Evolutionary conservation across 371 early-diverging fungal genomes (phyloP).

Genomic region (Syncephalastrum sp.): DNA sequence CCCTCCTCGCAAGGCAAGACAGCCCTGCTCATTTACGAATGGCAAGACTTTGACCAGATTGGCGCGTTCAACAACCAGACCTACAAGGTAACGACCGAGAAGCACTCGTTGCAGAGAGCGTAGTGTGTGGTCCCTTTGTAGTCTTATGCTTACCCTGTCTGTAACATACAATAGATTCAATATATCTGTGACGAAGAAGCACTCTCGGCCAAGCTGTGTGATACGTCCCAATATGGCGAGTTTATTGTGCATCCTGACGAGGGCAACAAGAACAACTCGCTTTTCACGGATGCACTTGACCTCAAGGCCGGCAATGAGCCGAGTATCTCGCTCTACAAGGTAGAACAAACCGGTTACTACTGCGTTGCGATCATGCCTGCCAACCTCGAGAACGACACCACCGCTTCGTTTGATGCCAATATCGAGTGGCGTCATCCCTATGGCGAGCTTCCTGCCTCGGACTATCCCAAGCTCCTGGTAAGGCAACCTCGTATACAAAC

Average conservation of each 20-base stretch:
- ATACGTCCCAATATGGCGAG: constrained; percentile 34
- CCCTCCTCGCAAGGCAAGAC: constrained; percentile 41
- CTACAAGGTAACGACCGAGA: constrained; percentile 20
- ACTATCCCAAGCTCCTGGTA: constrained; percentile 84
- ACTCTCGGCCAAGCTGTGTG: constrained; percentile 45
- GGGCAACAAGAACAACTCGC: constrained; percentile 29
- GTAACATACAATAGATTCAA: constrained; percentile 20
- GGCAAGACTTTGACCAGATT: constrained; percentile 51
- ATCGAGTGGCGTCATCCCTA: constrained; percentile 77
- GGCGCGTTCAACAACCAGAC: constrained; percentile 33
- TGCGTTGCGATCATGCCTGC: constrained; percentile 55
- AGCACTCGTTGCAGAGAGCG: too few relatives aligned
- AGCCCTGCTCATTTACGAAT: constrained; percentile 56
- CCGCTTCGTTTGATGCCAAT: constrained; percentile 49
- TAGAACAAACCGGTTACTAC: constrained; percentile 71
- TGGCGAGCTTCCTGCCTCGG: constrained; percentile 81
- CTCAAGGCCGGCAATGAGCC: constrained; percentile 19
- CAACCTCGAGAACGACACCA: constrained; percentile 17
- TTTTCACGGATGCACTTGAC: constrained; percentile 34
- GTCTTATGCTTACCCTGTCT: background rate
- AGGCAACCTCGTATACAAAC: constrained; percentile 4
- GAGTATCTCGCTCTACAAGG: constrained; percentile 47
- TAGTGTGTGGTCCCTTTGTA: too few relatives aligned
- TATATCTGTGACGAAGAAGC: constrained; percentile 54
- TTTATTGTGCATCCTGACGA: constrained; percentile 40